Evolutionary conservation across 2,329 filamentous ascomycete genomes (phyloP).

Genomic region (Dactylellina parvicollis): DNA sequence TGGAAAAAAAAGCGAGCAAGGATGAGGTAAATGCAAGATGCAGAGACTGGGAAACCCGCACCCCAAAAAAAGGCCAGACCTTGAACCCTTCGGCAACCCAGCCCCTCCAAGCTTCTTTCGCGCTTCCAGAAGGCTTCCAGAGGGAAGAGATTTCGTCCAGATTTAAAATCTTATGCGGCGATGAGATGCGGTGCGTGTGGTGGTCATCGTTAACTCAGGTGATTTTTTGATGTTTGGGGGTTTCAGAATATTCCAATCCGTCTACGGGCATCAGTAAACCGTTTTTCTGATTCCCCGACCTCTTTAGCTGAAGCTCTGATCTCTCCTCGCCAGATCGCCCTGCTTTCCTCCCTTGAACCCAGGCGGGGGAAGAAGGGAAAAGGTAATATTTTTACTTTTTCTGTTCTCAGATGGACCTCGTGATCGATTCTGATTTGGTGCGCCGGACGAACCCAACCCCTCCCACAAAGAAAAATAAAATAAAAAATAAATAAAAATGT

Average conservation of each 20-base stretch:
- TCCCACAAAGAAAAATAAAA: constrained; percentile 1
- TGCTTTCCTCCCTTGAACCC: constrained; percentile 29
- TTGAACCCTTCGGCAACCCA: neutral
- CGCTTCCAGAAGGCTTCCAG: constrained; percentile 52
- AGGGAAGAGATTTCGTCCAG: constrained; percentile 7
- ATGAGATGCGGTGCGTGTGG: constrained; percentile 16
- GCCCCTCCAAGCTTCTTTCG: constrained; percentile 27
- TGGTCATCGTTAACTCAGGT: constrained; percentile 45
- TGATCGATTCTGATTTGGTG: constrained; percentile 54
- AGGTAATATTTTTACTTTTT: constrained; percentile 43
- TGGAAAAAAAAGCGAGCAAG: constrained; percentile 42
- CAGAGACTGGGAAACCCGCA: constrained; percentile 59
- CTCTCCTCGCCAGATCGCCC: constrained; percentile 13
- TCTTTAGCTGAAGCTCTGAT: constrained; percentile 23
- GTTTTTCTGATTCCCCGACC: neutral
- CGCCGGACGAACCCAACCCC: constrained; percentile 29
- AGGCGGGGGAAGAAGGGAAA: constrained; percentile 24
- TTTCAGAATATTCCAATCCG: constrained; percentile 31
- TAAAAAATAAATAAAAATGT: constrained; percentile 12
- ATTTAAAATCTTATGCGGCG: constrained; percentile 43
- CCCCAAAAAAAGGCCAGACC: constrained; percentile 19
- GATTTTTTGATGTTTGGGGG: constrained; percentile 20
- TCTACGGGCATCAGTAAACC: neutral
- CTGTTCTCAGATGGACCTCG: constrained; percentile 53
- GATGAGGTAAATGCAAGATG: constrained; percentile 60